Percentiles rank a stretch among this genome's conserved stretches.
phyloP scores from a whole-genome alignment of 2,329 filamentous ascomycete species.

The Colletotrichum orbiculare region DNA sequence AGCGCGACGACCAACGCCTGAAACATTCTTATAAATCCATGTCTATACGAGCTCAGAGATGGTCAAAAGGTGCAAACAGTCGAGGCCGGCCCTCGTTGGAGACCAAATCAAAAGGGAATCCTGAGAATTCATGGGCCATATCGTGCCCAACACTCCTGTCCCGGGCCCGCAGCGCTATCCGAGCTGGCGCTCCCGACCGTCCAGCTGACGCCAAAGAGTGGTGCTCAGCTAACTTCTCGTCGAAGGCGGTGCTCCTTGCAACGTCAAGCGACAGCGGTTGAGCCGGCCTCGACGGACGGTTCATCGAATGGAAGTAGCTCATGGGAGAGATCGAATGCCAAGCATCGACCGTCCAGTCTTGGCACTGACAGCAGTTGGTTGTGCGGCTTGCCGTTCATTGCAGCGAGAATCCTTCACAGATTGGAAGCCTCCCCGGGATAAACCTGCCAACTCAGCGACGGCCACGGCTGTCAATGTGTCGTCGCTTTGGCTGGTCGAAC shows the following conservation, averaged over 20 bases:
- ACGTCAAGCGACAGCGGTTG: neutral
- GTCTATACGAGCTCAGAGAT: neutral
- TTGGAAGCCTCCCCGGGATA: neutral
- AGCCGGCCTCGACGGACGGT: neutral
- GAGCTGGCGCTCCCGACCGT: slow-evolving; percentile 1
- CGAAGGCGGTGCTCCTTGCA: neutral
- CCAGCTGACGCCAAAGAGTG: neutral
- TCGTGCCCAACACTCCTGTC: neutral
- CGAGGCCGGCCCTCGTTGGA: too few relatives aligned
- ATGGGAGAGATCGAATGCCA: slow-evolving; percentile 23
- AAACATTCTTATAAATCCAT: neutral
- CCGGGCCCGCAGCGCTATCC: slow-evolving; percentile 1
- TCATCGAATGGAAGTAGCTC: slow-evolving; percentile 4
- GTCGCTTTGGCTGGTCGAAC: slow-evolving; percentile 30
- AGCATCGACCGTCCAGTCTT: slow-evolving; percentile 6
- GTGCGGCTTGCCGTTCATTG: neutral
- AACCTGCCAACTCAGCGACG: neutral
- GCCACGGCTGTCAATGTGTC: slow-evolving; percentile 15
- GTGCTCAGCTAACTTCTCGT: neutral
- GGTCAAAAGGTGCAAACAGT: too few relatives aligned
- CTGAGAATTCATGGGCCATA: neutral
- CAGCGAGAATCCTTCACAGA: neutral
- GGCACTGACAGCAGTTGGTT: slow-evolving; percentile 10
- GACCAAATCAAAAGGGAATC: neutral
- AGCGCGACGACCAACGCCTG: neutral